phyloP scores from a whole-genome alignment of 805 yeast genomes.

The Ogataea degrootiae region DNA sequence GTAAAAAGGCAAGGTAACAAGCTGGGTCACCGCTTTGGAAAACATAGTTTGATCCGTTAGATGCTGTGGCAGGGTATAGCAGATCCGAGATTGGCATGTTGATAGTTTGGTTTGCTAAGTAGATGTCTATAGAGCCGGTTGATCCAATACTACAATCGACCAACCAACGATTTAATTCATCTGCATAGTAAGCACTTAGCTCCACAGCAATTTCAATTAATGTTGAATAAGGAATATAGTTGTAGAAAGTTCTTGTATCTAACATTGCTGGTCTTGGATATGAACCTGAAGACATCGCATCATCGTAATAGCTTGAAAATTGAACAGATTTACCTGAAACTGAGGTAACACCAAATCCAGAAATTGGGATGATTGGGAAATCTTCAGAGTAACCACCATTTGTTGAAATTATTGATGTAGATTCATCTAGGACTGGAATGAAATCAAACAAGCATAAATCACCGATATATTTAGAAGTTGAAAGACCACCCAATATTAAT shows the following conservation, averaged over 20 bases:
- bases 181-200: slow-evolving; percentile 57
- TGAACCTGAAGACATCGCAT: slow-evolving; percentile 32
- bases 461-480: slow-evolving; percentile 41
- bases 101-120: slow-evolving; percentile 48
- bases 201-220: slow-evolving; percentile 64
- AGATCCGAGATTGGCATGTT: slow-evolving; percentile 46
- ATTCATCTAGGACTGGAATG: slow-evolving; percentile 35
- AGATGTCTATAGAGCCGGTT: slow-evolving; percentile 48
- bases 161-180: slow-evolving; percentile 48
- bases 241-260: slow-evolving; percentile 49
- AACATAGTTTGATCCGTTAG: slow-evolving; percentile 33
- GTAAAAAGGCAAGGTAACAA: slow-evolving; percentile 49
- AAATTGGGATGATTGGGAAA: slow-evolving; percentile 42
- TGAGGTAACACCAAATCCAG: slow-evolving; percentile 39
- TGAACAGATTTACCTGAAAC: slow-evolving; percentile 20
- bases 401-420: slow-evolving; percentile 1
- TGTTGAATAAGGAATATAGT: slow-evolving; percentile 50
- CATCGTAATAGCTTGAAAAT: slow-evolving; percentile 33
- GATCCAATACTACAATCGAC: slow-evolving; percentile 52
- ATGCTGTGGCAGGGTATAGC: slow-evolving; percentile 34
- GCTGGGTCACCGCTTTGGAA: slow-evolving; percentile 54
- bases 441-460: slow-evolving; percentile 45
- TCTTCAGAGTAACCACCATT: slow-evolving; percentile 14
- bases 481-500: slow-evolving; percentile 57
- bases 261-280: slow-evolving; percentile 49